Evolutionary conservation across 2,329 filamentous ascomycete genomes (phyloP).

Genomic region (Ophiostoma novo-ulmi): DNA sequence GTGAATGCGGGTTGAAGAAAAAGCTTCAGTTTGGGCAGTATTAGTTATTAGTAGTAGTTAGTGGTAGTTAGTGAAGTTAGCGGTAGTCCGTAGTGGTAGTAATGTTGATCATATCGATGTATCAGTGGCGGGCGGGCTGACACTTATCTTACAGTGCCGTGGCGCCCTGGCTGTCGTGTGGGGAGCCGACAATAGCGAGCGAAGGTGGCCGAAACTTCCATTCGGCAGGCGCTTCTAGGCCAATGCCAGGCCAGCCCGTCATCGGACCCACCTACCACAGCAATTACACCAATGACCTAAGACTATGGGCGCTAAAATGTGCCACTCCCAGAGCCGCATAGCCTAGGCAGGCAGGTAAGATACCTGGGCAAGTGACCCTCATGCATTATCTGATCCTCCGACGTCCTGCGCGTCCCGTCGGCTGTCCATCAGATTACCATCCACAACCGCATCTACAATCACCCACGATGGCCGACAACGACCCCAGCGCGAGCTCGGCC

Average conservation of each 20-base stretch:
- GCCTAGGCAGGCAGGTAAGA: neutral
- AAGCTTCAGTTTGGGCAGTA: constrained; percentile 5
- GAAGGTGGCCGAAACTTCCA: constrained; percentile 27
- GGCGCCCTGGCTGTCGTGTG: constrained; percentile 1
- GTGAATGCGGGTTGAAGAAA: neutral
- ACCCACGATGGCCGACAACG: constrained; percentile 23
- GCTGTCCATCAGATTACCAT: neutral
- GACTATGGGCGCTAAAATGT: neutral
- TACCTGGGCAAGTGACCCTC: neutral
- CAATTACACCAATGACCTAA: neutral
- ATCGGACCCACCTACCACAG: neutral
- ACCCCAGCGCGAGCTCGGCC: constrained; percentile 45
- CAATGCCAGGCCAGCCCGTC: neutral
- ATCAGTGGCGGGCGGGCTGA: too few species aligned
- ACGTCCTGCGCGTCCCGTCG: neutral
- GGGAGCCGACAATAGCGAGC: constrained; percentile 22
- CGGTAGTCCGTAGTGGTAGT: neutral
- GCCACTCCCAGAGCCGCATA: constrained; percentile 7
- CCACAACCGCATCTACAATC: neutral
- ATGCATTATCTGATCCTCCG: neutral
- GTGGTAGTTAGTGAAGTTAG: too few species aligned
- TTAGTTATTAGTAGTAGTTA: neutral
- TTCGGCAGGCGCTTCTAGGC: constrained; percentile 8
- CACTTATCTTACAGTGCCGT: neutral
- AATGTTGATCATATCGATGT: too few species aligned